phyloP scores from a whole-genome alignment of 169 alveolate genomes.

The Plasmodium reichenowi region DNA sequence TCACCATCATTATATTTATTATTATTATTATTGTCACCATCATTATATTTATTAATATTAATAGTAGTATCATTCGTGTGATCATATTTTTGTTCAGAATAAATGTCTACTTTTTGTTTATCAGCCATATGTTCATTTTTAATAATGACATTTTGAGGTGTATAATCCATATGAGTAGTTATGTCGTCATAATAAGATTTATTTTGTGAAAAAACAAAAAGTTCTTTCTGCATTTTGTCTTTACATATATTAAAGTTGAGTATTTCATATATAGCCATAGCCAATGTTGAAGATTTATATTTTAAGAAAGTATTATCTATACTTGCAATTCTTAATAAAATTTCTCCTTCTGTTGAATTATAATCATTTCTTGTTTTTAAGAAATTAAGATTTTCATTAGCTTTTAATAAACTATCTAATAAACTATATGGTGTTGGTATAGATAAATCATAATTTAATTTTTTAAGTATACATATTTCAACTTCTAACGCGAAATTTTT shows the following conservation, averaged over 20 bases:
- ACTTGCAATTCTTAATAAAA: constrained; percentile 55
- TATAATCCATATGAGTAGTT: background rate
- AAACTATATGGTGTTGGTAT: constrained; percentile 72
- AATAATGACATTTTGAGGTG: background rate
- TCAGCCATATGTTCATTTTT: too few relatives aligned
- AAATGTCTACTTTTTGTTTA: too few relatives aligned
- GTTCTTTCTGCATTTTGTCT: constrained; percentile 68
- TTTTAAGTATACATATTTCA: constrained; percentile 64
- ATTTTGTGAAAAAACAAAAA: constrained; percentile 12
- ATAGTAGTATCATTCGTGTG: background rate
- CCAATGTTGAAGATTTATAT: constrained; percentile 62
- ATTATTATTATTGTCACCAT: background rate
- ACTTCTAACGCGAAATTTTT: constrained; percentile 64
- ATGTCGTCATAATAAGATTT: background rate
- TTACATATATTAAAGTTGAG: constrained; percentile 63
- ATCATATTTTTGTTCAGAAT: too few relatives aligned
- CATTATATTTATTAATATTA: background rate
- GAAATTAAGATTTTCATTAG: constrained; percentile 69
- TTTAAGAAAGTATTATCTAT: constrained; percentile 61
- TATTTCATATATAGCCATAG: constrained; percentile 76
- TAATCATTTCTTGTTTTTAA: constrained; percentile 43
- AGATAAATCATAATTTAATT: constrained; percentile 65
- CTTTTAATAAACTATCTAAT: constrained; percentile 59
- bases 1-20: too few relatives aligned
- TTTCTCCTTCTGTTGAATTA: constrained; percentile 69